Evolutionary conservation across 257 asterid genomes (phyloP), one percentile per base, ranked within the genome.

Genomic region (Dorcoceras hygrometricum): DNA sequence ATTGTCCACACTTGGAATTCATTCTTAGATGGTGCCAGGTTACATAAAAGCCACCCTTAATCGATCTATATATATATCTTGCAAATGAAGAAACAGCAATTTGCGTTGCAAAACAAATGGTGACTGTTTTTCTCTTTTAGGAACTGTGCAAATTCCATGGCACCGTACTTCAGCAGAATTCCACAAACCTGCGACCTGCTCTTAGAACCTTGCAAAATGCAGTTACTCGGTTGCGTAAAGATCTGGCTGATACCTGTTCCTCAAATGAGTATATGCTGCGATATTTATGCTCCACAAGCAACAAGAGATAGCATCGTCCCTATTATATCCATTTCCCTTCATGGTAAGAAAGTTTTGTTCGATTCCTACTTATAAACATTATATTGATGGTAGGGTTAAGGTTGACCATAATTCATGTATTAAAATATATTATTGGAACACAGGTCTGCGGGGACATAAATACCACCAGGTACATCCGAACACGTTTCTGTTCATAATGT

Each of bases 21-120:
- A 69, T 88, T 76, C 95, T 94, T 68, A 73, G 77, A 56, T 94
- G 99, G 99, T 90, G 90, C 78, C 95, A 89, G 97, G 98, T 92
- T 66, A 73, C 58, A 70, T 36, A 59, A 67, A 57, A 59, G 20
- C 65, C 24, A 11, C 22, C 23, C 63, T 23, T 26, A 10, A 66
- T 11, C 10, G 14, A 53, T 12, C 36, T 43, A 19, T 55, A 22
- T 51, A 22, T 51, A n/a, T 46, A 27, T 56, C 4, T 60, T 3
- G 36, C 46, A 19, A 59, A 11, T 20, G 48, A 59, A 31, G 69
- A 0, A 22, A 43, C 43, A 8, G 5, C 29, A 31, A 56, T 59
- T 62, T 39, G 24, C 61, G 51, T 61, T 53, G 57, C 20, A 26
- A 20, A 60, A 36, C 48, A n/a, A 4, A 36, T 46, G 22, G 19